Percentiles rank a stretch among this genome's conserved stretches.
These are phyloP conservation scores for Simmondsia chinensis DNA, from an alignment of 148 eudicot genomes.

Conservation along the genomic window DNA sequence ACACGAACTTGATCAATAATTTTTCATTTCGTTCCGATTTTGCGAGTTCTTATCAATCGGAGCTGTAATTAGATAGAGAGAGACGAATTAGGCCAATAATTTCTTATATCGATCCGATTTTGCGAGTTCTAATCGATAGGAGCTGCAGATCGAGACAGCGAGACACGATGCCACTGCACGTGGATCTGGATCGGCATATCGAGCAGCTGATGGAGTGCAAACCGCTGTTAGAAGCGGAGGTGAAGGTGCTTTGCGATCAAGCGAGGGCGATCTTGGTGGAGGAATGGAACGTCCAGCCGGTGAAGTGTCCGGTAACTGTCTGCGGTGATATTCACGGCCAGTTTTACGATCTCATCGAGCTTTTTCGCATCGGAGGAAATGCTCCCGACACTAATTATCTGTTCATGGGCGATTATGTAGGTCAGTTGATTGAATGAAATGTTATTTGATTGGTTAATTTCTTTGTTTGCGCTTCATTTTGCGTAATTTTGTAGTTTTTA, in stretches of 20 bases:
- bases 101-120: slow-evolving; percentile 2
- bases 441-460: too few relatives aligned
- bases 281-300: slow-evolving; percentile 46
- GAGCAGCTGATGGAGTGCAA: slow-evolving; percentile 49
- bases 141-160: slow-evolving; percentile 4
- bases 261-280: slow-evolving; percentile 34
- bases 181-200: slow-evolving; percentile 38
- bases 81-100: too few relatives aligned
- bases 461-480: too few relatives aligned
- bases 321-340: too few relatives aligned
- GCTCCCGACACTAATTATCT: slow-evolving; percentile 43
- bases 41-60: too few relatives aligned
- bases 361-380: slow-evolving; percentile 37
- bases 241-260: slow-evolving; percentile 34
- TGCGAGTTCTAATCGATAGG: background rate
- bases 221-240: slow-evolving; percentile 34
- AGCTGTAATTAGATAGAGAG: too few relatives aligned
- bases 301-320: slow-evolving; percentile 45
- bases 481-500: too few relatives aligned
- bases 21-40: too few relatives aligned
- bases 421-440: too few relatives aligned
- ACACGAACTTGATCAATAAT: too few relatives aligned
- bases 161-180: slow-evolving; percentile 15
- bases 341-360: slow-evolving; percentile 40
- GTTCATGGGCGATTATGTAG: slow-evolving; percentile 49